Base-by-base conservation (phyloP, 2,329 filamentous ascomycete genomes). In the Phyllachora maydis region DNA sequence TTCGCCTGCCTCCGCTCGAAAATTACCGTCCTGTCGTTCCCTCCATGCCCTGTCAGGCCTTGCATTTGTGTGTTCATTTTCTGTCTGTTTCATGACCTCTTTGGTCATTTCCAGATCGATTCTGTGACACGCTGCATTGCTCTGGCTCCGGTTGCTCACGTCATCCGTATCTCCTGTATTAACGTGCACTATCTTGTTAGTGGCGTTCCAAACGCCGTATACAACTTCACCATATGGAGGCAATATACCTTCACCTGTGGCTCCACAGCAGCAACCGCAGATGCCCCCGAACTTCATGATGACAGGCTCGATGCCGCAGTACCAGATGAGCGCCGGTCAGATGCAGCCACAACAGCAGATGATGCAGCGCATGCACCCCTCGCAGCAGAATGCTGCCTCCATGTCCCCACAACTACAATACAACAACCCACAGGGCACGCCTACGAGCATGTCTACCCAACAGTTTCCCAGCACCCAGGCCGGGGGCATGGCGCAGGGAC, bases 141-240 rank as follows among this genome's bases (percentile, higher is more conserved):
- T n/a, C n/a, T 7, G 16, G 16, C 19, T 6, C 19, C 19, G 9
- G 9, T 11, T 11, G 9, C 19, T 11, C 6, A 6, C 19, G 6
- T 11, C n/a, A 20, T 11, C 19, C 19, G 19, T 20, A 6, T 20
- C 6, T 20, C 16, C 12, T 11, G n/a, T 18, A 17, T 16, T 26
- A 23, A 27, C 23, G 21, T 23, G 29, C 30, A 9, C 19, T 15
- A 12, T 25, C 23, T 20, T 23, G 28, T 28, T 41, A 65, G 63
- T 67, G 54, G 44, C 59, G 34, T 67, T 59, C 32, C 66, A 65
- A 32, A 49, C 62, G 19, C 62, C 65, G 24, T 71, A 64, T 33
- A 56, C 60, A 13, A 54, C 49, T 35, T 56, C 59, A 17, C 57
- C 64, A 4, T 71, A 69, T 37, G 61, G 59, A 30, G 46, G 56